Evolutionary conservation across 1,139 yeast genomes (phyloP).

Genomic region (Debaryomyces sp.): DNA sequence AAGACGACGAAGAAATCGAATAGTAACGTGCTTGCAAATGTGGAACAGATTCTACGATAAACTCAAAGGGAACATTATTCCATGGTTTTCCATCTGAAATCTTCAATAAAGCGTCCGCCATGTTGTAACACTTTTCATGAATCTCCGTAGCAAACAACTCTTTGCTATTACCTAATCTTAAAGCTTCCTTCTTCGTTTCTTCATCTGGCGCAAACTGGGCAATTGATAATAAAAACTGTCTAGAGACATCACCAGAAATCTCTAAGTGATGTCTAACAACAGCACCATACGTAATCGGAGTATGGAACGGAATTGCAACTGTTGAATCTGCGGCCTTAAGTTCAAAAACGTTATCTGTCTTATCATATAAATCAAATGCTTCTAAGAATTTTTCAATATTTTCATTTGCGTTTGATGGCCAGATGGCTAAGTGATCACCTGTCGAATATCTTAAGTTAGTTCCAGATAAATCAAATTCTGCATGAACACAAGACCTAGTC

Average conservation of each 20-base stretch:
- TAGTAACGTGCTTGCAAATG: slow-evolving; percentile 93
- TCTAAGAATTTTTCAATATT: slow-evolving; percentile 65
- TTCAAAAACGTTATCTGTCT: slow-evolving; percentile 59
- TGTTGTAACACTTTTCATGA: slow-evolving; percentile 61
- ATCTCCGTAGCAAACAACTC: slow-evolving; percentile 66
- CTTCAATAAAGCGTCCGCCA: slow-evolving; percentile 71
- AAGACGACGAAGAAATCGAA: slow-evolving; percentile 91
- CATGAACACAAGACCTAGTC: slow-evolving; percentile 83
- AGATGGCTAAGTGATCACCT: slow-evolving; percentile 93
- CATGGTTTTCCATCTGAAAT: slow-evolving; percentile 69
- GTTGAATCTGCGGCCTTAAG: slow-evolving; percentile 78
- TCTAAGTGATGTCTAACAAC: slow-evolving; percentile 86
- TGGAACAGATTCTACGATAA: slow-evolving; percentile 77
- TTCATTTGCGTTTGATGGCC: slow-evolving; percentile 89
- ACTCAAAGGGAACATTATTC: slow-evolving; percentile 80
- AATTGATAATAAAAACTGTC: slow-evolving; percentile 79
- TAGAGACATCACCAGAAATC: slow-evolving; percentile 90
- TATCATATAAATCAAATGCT: slow-evolving; percentile 62
- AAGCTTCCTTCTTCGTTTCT: slow-evolving; percentile 54
- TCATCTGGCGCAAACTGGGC: slow-evolving; percentile 81
- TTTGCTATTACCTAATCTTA: slow-evolving; percentile 68
- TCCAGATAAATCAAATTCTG: slow-evolving; percentile 79
- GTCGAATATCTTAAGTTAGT: slow-evolving; percentile 85
- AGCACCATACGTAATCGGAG: slow-evolving; percentile 89
- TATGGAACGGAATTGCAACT: slow-evolving; percentile 73